Base-by-base conservation (phyloP, 2,329 filamentous ascomycete genomes). In the Stylonectria norvegica region DNA sequence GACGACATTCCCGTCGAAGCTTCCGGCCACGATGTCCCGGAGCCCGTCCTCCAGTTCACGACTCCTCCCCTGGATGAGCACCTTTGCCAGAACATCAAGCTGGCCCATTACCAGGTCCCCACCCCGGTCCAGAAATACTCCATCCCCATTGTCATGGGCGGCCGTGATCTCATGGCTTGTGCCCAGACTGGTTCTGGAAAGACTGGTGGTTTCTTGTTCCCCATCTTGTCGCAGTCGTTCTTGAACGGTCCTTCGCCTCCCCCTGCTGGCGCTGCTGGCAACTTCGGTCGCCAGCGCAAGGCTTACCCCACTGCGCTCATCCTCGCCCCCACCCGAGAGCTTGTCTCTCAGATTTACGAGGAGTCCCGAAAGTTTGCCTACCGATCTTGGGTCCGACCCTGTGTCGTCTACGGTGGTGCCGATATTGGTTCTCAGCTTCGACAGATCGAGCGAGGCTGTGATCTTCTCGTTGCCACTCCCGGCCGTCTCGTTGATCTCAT, bases 101-200 rank as follows among this genome's bases (percentile, higher is more conserved):
- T 97, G 40, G 88, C 93, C 49, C 86, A 86, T 61, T 98, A 98
- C 81, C 90, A 91, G 69, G 84, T 90, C 32, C 93, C 93, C 40
- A 98, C 93, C 2, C 93, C 93, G 18, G 93, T 98, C 38, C 93
- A 98, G 73, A 98, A 98, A 71, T 97, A 98, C 76, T 97, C 93
- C 4, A 95, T 98, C 42, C 93, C 93, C 54, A 98, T 98, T 61
- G 93, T 98, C 64, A 95, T 95, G 87, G 85, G 83, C 57, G 93
- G 93, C 51, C 89, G 93, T 71, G 93, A 98, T 70, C 76, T 98
- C 65, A 98, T 98, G 93, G 93, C 93, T 69, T 98, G 93, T 77
- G 93, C 93, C 60, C 93, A 98, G 79, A 98, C 93, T 57, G 93
- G 91, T 84, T 98, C 93, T 62, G 93, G 93, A 78, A 98, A 98